phyloP scores from a whole-genome alignment of 192 early-diverging fungal genomes.

The Coemansia sp. region DNA sequence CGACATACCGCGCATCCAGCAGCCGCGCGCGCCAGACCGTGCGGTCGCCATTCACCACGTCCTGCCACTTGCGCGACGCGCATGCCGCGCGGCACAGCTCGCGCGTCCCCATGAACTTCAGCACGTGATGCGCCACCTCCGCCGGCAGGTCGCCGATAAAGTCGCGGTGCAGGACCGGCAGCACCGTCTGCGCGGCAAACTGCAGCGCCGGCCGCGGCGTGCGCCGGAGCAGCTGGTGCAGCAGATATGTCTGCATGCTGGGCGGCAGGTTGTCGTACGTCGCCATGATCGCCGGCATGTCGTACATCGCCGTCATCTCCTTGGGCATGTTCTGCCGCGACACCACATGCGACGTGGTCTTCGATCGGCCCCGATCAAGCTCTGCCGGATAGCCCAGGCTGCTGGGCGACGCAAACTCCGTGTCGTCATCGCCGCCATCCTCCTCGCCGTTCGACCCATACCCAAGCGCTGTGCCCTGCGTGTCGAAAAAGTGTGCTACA shows the following conservation, averaged over 20 bases:
- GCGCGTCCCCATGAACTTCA: constrained; percentile 78
- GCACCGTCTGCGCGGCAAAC: constrained; percentile 86
- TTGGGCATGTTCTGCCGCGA: constrained; percentile 9
- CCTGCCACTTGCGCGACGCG: constrained; percentile 79
- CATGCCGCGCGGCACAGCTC: constrained; percentile 78
- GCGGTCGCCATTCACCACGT: constrained; percentile 71
- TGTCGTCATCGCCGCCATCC: background rate
- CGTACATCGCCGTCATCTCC: constrained; percentile 46
- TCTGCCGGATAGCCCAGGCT: background rate
- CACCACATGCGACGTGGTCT: constrained; percentile 11
- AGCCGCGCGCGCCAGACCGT: constrained; percentile 46
- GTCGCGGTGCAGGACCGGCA: constrained; percentile 89
- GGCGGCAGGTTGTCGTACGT: constrained; percentile 81
- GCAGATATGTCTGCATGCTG: constrained; percentile 79
- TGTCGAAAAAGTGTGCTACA: background rate
- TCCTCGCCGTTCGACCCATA: background rate
- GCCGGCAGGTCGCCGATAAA: constrained; percentile 75
- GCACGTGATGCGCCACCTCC: constrained; percentile 74
- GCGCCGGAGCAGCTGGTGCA: constrained; percentile 85
- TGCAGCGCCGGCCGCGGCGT: constrained; percentile 81
- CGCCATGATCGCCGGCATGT: constrained; percentile 58
- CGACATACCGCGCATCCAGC: constrained; percentile 36
- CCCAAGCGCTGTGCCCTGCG: background rate
- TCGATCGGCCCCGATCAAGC: background rate
- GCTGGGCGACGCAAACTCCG: constrained; percentile 1